Conservation (phyloP, 2,329 filamentous ascomycete genomes). For the Calonectria pseudoturangicola region DNA sequence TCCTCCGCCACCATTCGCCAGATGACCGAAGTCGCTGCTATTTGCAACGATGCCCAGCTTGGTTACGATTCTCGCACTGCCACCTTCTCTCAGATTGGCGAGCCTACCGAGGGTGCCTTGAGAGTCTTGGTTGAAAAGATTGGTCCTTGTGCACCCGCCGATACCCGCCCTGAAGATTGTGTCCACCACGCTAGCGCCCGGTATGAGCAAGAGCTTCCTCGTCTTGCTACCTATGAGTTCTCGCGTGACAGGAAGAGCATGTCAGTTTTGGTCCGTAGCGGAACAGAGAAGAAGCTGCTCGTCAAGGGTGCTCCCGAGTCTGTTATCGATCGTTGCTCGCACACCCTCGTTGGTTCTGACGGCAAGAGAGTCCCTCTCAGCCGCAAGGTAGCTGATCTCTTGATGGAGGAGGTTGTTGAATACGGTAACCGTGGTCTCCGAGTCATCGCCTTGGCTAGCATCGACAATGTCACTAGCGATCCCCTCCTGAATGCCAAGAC, state of each 20-base stretch:
- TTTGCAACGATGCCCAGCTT: constrained; percentile 93
- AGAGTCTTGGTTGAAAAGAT: constrained; percentile 95
- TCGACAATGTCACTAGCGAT: constrained; percentile 84
- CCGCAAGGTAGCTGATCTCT: constrained; percentile 79
- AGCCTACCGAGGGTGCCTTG: constrained; percentile 95
- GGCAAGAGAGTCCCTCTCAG: constrained; percentile 86
- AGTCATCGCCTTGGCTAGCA: constrained; percentile 92
- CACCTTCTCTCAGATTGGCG: constrained; percentile 88
- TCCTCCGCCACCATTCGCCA: constrained; percentile 86
- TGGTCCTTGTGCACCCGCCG: constrained; percentile 82
- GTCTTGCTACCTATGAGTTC: constrained; percentile 94
- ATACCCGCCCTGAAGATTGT: constrained; percentile 74
- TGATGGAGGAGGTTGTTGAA: constrained; percentile 87
- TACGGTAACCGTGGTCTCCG: constrained; percentile 95
- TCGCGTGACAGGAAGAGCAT: constrained; percentile 99
- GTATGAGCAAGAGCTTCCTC: constrained; percentile 85
- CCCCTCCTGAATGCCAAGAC: constrained; percentile 86
- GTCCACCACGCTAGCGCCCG: constrained; percentile 88
- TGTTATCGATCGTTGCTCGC: constrained; percentile 92
- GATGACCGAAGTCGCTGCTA: constrained; percentile 81
- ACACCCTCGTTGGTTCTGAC: constrained; percentile 84
- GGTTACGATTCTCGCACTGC: constrained; percentile 86
- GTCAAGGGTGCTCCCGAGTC: constrained; percentile 98
- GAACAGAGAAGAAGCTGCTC: constrained; percentile 84
- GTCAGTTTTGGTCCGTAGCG: constrained; percentile 91